Percentiles rank a stretch among this genome's conserved stretches.
Conservation (phyloP, 192 early-diverging fungal genomes). For the Podila epigama region DNA sequence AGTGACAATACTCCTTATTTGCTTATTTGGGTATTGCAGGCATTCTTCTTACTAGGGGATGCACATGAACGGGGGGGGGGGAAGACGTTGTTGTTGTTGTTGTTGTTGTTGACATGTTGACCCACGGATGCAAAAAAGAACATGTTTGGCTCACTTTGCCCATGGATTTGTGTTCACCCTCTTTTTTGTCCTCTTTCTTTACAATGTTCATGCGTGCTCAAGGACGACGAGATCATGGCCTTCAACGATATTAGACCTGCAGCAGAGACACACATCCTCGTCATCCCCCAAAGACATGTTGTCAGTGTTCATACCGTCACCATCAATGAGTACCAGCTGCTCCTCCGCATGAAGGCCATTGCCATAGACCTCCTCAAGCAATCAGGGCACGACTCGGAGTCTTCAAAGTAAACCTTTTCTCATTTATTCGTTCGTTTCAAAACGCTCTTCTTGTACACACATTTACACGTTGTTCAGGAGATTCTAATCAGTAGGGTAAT, state of each 20-base stretch:
- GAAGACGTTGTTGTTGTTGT: no score
- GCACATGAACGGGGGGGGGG: no score
- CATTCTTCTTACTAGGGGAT: no score
- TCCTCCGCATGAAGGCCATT: slow-evolving; percentile 37
- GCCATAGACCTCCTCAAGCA: slow-evolving; percentile 37
- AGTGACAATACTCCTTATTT: no score
- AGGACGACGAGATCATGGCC: slow-evolving; percentile 52
- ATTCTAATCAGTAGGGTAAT: no score
- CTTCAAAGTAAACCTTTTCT: slow-evolving; percentile 22
- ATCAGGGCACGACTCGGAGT: slow-evolving; percentile 5
- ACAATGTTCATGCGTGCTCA: no score
- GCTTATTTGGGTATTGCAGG: no score
- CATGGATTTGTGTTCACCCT: no score
- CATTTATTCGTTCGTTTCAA: not conserved
- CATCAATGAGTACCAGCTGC: slow-evolving; percentile 14
- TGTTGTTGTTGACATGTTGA: not conserved
- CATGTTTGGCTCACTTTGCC: no score
- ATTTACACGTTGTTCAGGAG: no score
- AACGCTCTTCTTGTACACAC: not conserved
- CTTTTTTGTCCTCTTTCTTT: no score
- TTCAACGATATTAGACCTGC: slow-evolving; percentile 55
- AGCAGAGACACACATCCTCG: slow-evolving; percentile 49
- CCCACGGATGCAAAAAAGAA: not conserved
- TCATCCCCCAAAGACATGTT: slow-evolving; percentile 51
- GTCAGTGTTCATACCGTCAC: slow-evolving; percentile 49